Evolutionary conservation across 805 yeast genomes (phyloP), one percentile per base, ranked within the genome.

Genomic region (Cyberlindnera sargentensis): DNA sequence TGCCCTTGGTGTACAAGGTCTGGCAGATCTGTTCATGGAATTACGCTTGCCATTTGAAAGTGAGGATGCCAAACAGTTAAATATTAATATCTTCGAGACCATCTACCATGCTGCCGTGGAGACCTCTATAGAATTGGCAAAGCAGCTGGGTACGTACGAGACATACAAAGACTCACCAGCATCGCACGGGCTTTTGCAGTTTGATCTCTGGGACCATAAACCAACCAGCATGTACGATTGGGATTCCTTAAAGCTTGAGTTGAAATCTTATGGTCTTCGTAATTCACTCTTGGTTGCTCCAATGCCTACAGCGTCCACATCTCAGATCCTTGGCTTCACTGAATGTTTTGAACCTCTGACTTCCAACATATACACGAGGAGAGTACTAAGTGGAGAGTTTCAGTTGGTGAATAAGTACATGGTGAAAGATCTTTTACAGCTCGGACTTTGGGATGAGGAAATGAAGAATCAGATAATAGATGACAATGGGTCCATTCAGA

Each of bases 281-380:
- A 91, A 91, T 68, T 91, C 98, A 4, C 67, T 91, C 46, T 64
- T 90, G 20, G 86, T 90, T 31, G 97, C 95, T 3, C 95, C 96
- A 41, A 91, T 91, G 99, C 99, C 99, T 32, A 91, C 98, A 8
- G 98, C 99, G 1, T 89, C 98, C 1, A 93, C 99, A 0, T 93
- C 99, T 3, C 97, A 90, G 70, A 91, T 91, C 40, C 69, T 91
- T 42, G 98, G 98, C 29, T 87, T 76, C 70, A 89, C 82, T 56
- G 99, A 91, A 67, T 91, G 97, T 64, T 91, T 91, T 65, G 99
- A 93, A 66, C 98, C 99, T 6, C 78, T 82, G 62, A 90, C 98
- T 6, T 88, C 97, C n/a, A 91, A 91, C 66, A 78, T 93, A 55
- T 93, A 90, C 66, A 77, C 86, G 38, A 78, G 98, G 57, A 78